Percentiles rank a stretch among this genome's conserved stretches.
These are phyloP conservation scores for Pulveroboletus ravenelii DNA, from an alignment of 768 basidiomycete genomes.

Conservation along the genomic window DNA sequence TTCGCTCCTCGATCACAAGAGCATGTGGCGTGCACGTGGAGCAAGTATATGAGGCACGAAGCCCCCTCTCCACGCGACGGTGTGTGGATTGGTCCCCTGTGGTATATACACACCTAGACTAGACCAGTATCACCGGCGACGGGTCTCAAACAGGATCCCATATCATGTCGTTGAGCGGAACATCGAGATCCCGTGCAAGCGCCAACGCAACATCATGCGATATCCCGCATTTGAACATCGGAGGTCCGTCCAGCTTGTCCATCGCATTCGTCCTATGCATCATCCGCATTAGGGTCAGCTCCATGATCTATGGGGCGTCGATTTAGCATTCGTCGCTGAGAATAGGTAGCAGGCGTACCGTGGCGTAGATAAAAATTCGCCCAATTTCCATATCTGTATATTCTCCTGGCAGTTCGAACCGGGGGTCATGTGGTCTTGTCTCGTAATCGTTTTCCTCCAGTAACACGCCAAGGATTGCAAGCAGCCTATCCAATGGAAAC, in stretches of 20 bases:
- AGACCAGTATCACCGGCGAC: background rate
- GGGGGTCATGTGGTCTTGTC: constrained; percentile 38
- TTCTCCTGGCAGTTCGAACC: constrained; percentile 59
- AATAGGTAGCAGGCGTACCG: constrained; percentile 44
- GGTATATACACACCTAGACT: too few relatives aligned
- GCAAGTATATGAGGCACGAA: too few relatives aligned
- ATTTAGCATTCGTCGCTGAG: background rate
- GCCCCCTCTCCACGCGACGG: too few relatives aligned
- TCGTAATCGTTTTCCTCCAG: constrained; percentile 66
- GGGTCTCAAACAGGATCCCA: constrained; percentile 48
- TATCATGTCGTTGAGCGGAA: constrained; percentile 58
- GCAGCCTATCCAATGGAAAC: constrained; percentile 74
- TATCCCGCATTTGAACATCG: constrained; percentile 72
- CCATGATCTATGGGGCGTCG: constrained; percentile 46
- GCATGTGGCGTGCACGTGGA: too few relatives aligned
- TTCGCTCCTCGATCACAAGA: too few relatives aligned
- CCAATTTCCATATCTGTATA: constrained; percentile 71
- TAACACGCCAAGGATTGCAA: constrained; percentile 75
- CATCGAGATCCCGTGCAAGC: constrained; percentile 55
- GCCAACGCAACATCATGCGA: constrained; percentile 50
- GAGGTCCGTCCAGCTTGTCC: constrained; percentile 65
- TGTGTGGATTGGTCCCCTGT: too few relatives aligned
- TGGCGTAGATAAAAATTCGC: constrained; percentile 53
- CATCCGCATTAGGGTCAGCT: constrained; percentile 60
- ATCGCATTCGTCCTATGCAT: constrained; percentile 57